Percentiles rank a stretch among this genome's conserved stretches.
Evolutionary conservation across 768 basidiomycete species (phyloP).

Genomic region (Calocybe cyanea): DNA sequence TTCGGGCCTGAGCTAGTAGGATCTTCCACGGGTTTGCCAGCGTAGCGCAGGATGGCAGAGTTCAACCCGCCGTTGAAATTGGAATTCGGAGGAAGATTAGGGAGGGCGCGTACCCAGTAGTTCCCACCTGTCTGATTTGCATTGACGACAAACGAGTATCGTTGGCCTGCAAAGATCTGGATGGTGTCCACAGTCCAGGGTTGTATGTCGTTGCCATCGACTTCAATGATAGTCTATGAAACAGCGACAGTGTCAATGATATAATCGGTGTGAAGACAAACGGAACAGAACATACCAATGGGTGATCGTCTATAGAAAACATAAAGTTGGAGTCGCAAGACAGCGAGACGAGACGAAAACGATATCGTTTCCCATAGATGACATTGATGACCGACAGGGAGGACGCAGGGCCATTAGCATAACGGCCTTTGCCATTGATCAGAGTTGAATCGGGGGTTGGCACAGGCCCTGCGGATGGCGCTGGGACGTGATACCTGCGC

Average conservation of each 20-base stretch:
- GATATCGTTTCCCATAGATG: conserved; percentile 29
- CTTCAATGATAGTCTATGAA: conserved; percentile 27
- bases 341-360: conserved; percentile 42
- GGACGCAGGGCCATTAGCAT: conserved; percentile 28
- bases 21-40: neutral
- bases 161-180: conserved; percentile 35
- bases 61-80: neutral
- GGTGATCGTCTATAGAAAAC: conserved; percentile 24
- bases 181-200: neutral
- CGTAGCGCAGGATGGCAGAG: neutral
- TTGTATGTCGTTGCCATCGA: neutral
- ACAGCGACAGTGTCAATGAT: neutral
- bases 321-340: conserved; percentile 31
- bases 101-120: neutral
- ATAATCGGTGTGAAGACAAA: too few relatives aligned
- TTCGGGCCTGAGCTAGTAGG: conserved; percentile 1
- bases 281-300: conserved; percentile 23
- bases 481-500: conserved; percentile 15
- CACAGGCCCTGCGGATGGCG: conserved; percentile 4
- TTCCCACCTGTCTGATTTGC: conserved; percentile 26
- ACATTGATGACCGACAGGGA: conserved; percentile 40
- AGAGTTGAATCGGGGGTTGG: conserved; percentile 11
- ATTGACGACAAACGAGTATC: conserved; percentile 30
- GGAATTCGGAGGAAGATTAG: neutral
- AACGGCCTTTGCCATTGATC: conserved; percentile 40